Evolutionary conservation across 257 asterid species (phyloP), one percentile per base, ranked within the genome.

Genomic region (Nicotiana undulata): DNA sequence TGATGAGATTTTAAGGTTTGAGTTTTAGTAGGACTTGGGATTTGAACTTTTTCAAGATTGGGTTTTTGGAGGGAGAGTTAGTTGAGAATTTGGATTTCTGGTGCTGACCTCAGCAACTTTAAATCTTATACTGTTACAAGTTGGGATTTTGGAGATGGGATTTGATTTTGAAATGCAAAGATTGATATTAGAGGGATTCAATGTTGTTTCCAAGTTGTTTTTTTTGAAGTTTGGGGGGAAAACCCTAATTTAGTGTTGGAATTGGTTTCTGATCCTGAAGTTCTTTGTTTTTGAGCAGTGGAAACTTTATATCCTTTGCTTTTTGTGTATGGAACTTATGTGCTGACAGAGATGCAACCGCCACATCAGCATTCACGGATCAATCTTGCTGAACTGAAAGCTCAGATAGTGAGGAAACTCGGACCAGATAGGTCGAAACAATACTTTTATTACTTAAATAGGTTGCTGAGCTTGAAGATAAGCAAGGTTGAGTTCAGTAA

Each of bases 341-440:
- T 65, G 81, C 81, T 78, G 88, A 64, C n/a, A 81, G 89, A 88
- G 81, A 92, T 92, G 94, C 90, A 89, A 85, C 90, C 93, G 32
- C 92, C 91, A 77, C 84, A 75, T 75, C 89, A 86, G 82, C 90
- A 90, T 82, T 83, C 93, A 58, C 90, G 93, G 89, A 85, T 90
- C 86, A 87, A 89, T 87, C 91, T 92, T 72, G 84, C 89, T 16
- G 93, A 90, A 80, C 72, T 91, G 88, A 91, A 91, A 90, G 88
- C 90, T 82, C 93, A 89, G 85, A 80, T 91, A 79, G 90, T 81
- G 86, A 90, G 90, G 88, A 91, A 86, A 80, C 85, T 92, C 9
- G 97, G 97, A 83, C 86, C 89, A 0, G 95, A 91, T 64, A 84
- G 89, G 84, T 89, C 96, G 6, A 89, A 90, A 83, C 94, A 88